A percentile compares a stretch with the other conserved stretches of the same genome.
Conservation (phyloP, 2,329 filamentous ascomycete species). For the Calycina marina region DNA sequence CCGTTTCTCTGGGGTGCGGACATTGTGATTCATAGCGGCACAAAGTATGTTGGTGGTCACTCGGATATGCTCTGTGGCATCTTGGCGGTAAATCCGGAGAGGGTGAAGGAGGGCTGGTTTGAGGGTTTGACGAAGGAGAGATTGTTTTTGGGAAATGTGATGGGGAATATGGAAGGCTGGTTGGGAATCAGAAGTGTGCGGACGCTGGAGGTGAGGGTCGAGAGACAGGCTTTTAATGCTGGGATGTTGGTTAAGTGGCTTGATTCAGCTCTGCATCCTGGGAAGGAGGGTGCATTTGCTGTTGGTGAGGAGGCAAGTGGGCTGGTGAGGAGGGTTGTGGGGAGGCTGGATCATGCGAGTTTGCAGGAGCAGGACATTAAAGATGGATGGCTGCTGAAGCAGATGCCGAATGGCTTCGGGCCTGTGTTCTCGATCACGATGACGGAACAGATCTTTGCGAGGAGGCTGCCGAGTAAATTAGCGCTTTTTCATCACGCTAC, state of each 20-base stretch:
- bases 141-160: slow-evolving; percentile 63
- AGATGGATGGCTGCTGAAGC: slow-evolving; percentile 58
- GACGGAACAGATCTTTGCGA: slow-evolving; percentile 45
- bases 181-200: slow-evolving; percentile 73
- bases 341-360: slow-evolving; percentile 59
- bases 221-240: slow-evolving; percentile 60
- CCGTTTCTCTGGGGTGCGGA: slow-evolving; percentile 74
- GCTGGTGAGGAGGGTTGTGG: slow-evolving; percentile 38
- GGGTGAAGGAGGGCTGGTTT: slow-evolving; percentile 40
- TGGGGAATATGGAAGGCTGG: slow-evolving; percentile 88
- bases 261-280: slow-evolving; percentile 19
- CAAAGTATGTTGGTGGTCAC: slow-evolving; percentile 94
- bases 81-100: slow-evolving; percentile 45
- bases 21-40: slow-evolving; percentile 80
- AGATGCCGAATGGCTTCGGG: slow-evolving; percentile 87
- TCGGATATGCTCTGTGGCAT: slow-evolving; percentile 87
- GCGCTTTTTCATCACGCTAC: slow-evolving; percentile 87
- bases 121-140: slow-evolving; percentile 44
- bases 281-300: slow-evolving; percentile 2
- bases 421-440: slow-evolving; percentile 72
- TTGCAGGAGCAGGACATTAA: slow-evolving; percentile 51
- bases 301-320: slow-evolving; percentile 24
- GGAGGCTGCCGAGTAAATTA: slow-evolving; percentile 61
- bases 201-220: slow-evolving; percentile 72
- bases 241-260: slow-evolving; percentile 60